Evolutionary conservation across 2,329 filamentous ascomycete species (phyloP), one percentile per base, ranked within the genome.

Genomic region (Pseudonectria buxi): DNA sequence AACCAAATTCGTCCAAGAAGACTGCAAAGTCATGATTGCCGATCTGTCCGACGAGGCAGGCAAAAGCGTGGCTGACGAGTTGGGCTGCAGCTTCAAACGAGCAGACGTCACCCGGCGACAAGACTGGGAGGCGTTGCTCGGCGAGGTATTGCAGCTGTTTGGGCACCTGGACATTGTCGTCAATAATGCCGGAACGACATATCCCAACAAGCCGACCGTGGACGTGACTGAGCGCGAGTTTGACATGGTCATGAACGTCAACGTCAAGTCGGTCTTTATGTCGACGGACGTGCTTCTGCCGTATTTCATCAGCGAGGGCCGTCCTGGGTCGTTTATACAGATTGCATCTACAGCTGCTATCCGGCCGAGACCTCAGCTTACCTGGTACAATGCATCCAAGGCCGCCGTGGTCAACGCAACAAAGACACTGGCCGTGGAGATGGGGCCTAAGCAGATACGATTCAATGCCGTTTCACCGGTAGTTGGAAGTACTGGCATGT

Each of bases 391-490:
- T 50, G 76, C 79, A 1, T 76, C 72, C 28, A 85, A 85, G 54
- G 78, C 74, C 0, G 80, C 80, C 1, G 72, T 81, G 10, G 71
- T 72, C 46, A 81, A 72, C 32, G 76, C 74, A 26, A 69, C 66
- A 1, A 72, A 72, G 56, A 54, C 59, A 2, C 58, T 89, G 45
- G 84, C 83, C 1, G 78, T 82, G 2, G 83, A 88, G 56, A 88
- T 83, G 47, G 84, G 78, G 1, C 71, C 76, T 0, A 72, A 83
- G 36, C 72, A 84, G 46, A 85, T 89, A 44, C 74, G 83, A 1
- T 80, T 88, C 50, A 86, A 86, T 44, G 72, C 75, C 2, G 76
- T 88, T 11, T 83, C 78, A 30, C 83, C 82, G 0, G 70, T 86
- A 0, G 66, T 86, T 1, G 79, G 76, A 2, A 75, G 69, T 12